Evolutionary conservation across 2,329 filamentous ascomycete species (phyloP).

Genomic region (Lasiodiplodia hormozganensis): DNA sequence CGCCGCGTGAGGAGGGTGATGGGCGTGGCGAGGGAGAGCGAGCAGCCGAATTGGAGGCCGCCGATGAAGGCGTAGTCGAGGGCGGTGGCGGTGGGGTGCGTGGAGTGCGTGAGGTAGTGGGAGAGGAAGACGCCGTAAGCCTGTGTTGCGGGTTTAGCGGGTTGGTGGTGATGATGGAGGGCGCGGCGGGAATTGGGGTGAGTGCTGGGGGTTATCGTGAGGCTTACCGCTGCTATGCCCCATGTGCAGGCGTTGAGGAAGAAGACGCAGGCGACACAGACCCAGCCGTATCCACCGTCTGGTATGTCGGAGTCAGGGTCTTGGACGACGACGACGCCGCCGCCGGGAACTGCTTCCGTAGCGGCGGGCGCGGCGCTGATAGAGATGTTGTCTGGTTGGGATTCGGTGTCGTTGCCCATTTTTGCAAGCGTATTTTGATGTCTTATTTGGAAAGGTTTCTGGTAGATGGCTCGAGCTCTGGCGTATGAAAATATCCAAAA

Average conservation of each 20-base stretch:
- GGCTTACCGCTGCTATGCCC: conserved; percentile 36
- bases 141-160: neutral
- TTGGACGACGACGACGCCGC: conserved; percentile 31
- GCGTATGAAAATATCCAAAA: neutral
- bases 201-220: no score
- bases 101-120: neutral
- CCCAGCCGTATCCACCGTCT: conserved; percentile 49
- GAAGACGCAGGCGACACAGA: conserved; percentile 38
- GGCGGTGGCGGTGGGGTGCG: conserved; percentile 32
- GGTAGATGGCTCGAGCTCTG: neutral
- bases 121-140: conserved; percentile 24
- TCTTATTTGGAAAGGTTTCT: neutral
- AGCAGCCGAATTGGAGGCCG: conserved; percentile 39
- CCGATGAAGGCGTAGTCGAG: conserved; percentile 46
- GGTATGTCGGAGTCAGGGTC: neutral
- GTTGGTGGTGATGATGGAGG: no score
- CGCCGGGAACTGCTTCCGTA: neutral
- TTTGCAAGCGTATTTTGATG: neutral
- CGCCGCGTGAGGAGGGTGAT: conserved; percentile 32
- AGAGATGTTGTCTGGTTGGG: neutral
- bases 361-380: neutral
- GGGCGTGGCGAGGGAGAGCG: conserved; percentile 38
- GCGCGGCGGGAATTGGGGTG: no score
- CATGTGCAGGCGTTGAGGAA: conserved; percentile 42
- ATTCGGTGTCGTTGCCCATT: neutral